Conservation (phyloP, 2,329 filamentous ascomycete species). For the Ophiobolus disseminans region DNA sequence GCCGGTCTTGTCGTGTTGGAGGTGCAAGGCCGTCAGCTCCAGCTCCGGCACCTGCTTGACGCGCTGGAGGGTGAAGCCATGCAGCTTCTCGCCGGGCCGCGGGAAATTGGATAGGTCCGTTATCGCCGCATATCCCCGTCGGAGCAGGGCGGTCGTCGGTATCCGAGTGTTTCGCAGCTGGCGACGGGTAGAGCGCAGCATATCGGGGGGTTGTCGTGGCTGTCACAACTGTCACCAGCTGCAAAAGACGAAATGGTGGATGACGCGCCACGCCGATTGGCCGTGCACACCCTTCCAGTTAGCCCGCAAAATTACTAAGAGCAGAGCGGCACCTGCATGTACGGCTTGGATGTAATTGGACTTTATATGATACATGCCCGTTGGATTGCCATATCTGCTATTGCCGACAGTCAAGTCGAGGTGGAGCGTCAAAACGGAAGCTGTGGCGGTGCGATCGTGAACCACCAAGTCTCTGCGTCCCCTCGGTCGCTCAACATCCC, state of each 20-base stretch:
- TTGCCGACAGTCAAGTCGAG: constrained; percentile 15
- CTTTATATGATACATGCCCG: constrained; percentile 9
- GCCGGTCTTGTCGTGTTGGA: constrained; percentile 93
- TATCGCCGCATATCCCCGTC: constrained; percentile 65
- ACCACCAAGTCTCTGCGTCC: constrained; percentile 23
- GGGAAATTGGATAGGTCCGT: constrained; percentile 80
- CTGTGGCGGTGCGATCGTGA: constrained; percentile 16
- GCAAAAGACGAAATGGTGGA: neutral
- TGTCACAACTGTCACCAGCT: constrained; percentile 17
- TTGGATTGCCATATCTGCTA: constrained; percentile 3
- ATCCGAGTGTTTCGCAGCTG: constrained; percentile 32
- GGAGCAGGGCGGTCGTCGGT: constrained; percentile 19
- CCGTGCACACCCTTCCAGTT: constrained; percentile 18
- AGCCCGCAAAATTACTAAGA: constrained; percentile 31
- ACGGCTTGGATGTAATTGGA: too few relatives aligned
- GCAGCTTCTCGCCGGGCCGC: constrained; percentile 80
- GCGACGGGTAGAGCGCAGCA: constrained; percentile 48
- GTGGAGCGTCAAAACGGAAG: constrained; percentile 18
- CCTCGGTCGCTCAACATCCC: constrained; percentile 13
- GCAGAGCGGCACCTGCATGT: constrained; percentile 10
- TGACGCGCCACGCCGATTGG: constrained; percentile 31
- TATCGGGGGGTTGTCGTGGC: constrained; percentile 18
- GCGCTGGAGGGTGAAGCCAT: constrained; percentile 90
- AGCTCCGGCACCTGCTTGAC: constrained; percentile 93
- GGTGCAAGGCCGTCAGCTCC: constrained; percentile 86